These are phyloP conservation scores for Berberis thunbergii DNA, from an alignment of 164 flowering plant species.

Conservation along the genomic window DNA sequence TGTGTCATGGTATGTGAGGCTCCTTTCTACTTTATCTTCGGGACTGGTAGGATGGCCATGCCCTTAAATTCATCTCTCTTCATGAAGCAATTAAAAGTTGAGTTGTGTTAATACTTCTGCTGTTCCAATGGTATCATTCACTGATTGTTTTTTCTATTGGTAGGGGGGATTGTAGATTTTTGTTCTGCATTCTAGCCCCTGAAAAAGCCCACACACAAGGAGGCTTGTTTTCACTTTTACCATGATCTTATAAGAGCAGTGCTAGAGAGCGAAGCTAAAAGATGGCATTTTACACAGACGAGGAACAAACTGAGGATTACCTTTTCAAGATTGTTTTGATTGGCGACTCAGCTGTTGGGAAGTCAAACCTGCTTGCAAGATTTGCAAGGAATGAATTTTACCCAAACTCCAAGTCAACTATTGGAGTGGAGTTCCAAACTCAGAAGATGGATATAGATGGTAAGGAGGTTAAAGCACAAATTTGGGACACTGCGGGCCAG, in stretches of 20 bases:
- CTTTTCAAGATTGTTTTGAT: neutral
- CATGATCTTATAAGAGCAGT: slow-evolving; percentile 8
- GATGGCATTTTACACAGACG: neutral
- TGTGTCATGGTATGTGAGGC: too few species aligned
- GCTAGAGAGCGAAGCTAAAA: neutral
- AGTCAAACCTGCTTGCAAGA: neutral
- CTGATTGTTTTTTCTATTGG: too few species aligned
- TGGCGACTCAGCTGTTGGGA: neutral
- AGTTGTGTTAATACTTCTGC: too few species aligned
- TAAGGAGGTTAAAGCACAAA: neutral
- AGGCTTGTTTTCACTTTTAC: neutral
- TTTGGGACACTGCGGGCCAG: neutral
- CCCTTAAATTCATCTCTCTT: too few species aligned
- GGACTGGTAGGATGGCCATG: too few species aligned
- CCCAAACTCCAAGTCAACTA: neutral
- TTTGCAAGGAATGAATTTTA: neutral
- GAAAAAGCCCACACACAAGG: too few species aligned
- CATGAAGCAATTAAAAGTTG: too few species aligned
- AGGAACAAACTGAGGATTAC: neutral
- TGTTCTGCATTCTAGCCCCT: too few species aligned
- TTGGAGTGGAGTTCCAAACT: neutral
- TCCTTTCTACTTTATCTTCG: too few species aligned
- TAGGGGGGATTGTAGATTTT: too few species aligned
- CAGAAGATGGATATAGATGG: slow-evolving; percentile 1
- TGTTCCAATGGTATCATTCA: too few species aligned